These are phyloP conservation scores for Suillus subaureus DNA, from an alignment of 768 basidiomycete species.

Conservation along the genomic window DNA sequence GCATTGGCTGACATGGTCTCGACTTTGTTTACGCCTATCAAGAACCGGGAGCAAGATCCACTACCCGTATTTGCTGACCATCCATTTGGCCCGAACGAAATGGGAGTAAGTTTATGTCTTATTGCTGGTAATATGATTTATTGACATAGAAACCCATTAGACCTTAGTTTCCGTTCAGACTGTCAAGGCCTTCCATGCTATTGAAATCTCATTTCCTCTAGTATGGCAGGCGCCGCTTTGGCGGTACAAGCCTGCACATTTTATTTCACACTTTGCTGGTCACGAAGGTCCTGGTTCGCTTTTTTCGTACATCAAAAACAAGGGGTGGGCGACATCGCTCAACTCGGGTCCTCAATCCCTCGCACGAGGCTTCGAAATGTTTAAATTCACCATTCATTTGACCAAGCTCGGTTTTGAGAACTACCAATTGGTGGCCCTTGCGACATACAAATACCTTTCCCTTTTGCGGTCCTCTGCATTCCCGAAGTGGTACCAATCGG, in stretches of 20 bases:
- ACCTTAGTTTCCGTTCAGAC: slow-evolving; percentile 87
- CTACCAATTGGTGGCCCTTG: slow-evolving; percentile 68
- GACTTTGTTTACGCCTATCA: slow-evolving; percentile 70
- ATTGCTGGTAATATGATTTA: slow-evolving; percentile 13
- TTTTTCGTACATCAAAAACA: slow-evolving; percentile 85
- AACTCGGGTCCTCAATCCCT: slow-evolving; percentile 69
- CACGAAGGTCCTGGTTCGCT: slow-evolving; percentile 94
- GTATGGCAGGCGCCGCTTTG: slow-evolving; percentile 71
- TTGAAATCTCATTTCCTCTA: slow-evolving; percentile 84
- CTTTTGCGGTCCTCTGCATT: slow-evolving; percentile 65
- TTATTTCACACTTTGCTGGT: slow-evolving; percentile 81
- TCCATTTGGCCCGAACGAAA: slow-evolving; percentile 72
- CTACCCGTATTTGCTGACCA: slow-evolving; percentile 69
- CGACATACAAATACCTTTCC: slow-evolving; percentile 78
- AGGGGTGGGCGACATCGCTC: slow-evolving; percentile 83
- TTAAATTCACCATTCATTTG: slow-evolving; percentile 80
- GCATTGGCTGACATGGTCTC: slow-evolving; percentile 65
- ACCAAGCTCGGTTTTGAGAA: slow-evolving; percentile 88
- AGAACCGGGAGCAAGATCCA: slow-evolving; percentile 61
- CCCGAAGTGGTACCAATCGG: slow-evolving; percentile 70
- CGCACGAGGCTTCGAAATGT: slow-evolving; percentile 85
- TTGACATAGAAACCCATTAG: slow-evolving; percentile 37
- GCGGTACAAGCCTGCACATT: slow-evolving; percentile 77
- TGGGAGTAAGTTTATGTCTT: slow-evolving; percentile 55
- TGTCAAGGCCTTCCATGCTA: slow-evolving; percentile 80